A percentile compares a stretch with the other conserved stretches of the same genome.
Conservation (phyloP, 176 grass and related monocot species). For the Hyparrhenia diplandra region DNA sequence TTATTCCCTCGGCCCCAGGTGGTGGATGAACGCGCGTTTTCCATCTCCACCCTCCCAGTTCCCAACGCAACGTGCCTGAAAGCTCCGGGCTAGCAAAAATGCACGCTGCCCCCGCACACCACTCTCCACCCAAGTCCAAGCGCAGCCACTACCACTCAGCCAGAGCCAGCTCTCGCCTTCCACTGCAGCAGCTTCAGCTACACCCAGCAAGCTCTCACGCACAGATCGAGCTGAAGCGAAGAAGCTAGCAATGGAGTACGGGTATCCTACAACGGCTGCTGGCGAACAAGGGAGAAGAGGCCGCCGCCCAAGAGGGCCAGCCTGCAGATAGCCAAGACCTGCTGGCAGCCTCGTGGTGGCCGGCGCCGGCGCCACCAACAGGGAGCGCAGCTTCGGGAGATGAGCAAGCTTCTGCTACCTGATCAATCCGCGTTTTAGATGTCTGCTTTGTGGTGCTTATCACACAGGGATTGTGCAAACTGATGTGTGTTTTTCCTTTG, state of each 20-base stretch:
- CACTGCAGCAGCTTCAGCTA: not conserved
- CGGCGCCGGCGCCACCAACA: constrained; percentile 10
- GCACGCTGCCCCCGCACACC: not conserved
- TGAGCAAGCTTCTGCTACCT: not conserved
- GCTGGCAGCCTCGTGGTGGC: constrained; percentile 6
- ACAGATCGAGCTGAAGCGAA: not conserved
- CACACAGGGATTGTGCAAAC: not conserved
- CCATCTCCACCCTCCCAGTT: not conserved
- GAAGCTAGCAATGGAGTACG: constrained; percentile 29
- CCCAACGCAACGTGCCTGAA: not conserved
- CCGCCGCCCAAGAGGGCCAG: constrained; percentile 55
- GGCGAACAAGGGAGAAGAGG: constrained; percentile 32
- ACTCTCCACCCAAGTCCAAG: not conserved
- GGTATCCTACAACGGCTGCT: constrained; percentile 17
- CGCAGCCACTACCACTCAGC: not conserved
- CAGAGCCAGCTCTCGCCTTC: not conserved
- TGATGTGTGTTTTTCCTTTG: not conserved
- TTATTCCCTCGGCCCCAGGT: constrained; percentile 7
- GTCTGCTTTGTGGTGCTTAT: not conserved
- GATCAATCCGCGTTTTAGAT: not conserved
- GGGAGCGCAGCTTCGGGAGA: constrained; percentile 24
- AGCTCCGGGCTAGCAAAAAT: constrained; percentile 30
- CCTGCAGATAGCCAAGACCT: constrained; percentile 45
- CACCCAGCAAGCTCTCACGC: constrained; percentile 4
- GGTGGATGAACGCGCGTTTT: not conserved